These are phyloP conservation scores for Neopestalotiopsis sp. DNA, from an alignment of 2,329 filamentous ascomycete genomes.

Conservation along the genomic window DNA sequence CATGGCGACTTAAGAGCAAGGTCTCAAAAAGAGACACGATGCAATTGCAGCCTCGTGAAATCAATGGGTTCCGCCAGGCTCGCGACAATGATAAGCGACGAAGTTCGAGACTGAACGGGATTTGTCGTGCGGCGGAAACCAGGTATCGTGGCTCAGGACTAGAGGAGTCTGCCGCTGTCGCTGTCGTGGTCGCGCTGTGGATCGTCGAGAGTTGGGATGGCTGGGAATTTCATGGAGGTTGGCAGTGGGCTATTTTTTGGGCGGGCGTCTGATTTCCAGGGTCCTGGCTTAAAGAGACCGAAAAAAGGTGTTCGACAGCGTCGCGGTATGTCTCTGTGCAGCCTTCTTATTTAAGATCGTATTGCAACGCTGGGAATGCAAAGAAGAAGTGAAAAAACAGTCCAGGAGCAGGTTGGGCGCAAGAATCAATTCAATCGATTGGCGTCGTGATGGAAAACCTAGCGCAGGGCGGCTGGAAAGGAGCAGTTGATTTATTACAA, in stretches of 20 bases:
- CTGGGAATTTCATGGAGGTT: slow-evolving; percentile 33
- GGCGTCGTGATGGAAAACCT: slow-evolving; percentile 10
- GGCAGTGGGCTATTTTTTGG: slow-evolving; percentile 18
- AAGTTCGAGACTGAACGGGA: slow-evolving; percentile 1
- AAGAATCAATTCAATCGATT: slow-evolving; percentile 10
- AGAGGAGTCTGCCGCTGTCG: slow-evolving; percentile 22
- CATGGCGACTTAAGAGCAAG: slow-evolving; percentile 60
- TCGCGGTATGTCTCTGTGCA: slow-evolving; percentile 25
- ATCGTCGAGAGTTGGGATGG: slow-evolving; percentile 29
- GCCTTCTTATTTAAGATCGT: slow-evolving; percentile 28
- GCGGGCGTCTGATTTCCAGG: slow-evolving; percentile 6
- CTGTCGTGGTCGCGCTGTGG: slow-evolving; percentile 21
- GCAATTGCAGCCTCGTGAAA: slow-evolving; percentile 19
- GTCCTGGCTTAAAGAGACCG: slow-evolving; percentile 3
- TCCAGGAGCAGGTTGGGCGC: slow-evolving; percentile 11
- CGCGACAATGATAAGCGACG: slow-evolving; percentile 9
- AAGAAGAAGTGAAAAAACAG: slow-evolving; percentile 1
- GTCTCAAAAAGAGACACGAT: slow-evolving; percentile 36
- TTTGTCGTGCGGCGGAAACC: slow-evolving; percentile 17
- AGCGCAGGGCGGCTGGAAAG: slow-evolving; percentile 7
- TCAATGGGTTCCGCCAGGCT: slow-evolving; percentile 16
- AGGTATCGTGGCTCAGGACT: slow-evolving; percentile 14
- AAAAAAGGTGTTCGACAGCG: slow-evolving; percentile 4
- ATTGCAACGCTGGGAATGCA: not conserved
- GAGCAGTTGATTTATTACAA: slow-evolving; percentile 11